Evolutionary conservation across 352 stramenopile genomes (phyloP).

Genomic region (Phytophthora sojae): DNA sequence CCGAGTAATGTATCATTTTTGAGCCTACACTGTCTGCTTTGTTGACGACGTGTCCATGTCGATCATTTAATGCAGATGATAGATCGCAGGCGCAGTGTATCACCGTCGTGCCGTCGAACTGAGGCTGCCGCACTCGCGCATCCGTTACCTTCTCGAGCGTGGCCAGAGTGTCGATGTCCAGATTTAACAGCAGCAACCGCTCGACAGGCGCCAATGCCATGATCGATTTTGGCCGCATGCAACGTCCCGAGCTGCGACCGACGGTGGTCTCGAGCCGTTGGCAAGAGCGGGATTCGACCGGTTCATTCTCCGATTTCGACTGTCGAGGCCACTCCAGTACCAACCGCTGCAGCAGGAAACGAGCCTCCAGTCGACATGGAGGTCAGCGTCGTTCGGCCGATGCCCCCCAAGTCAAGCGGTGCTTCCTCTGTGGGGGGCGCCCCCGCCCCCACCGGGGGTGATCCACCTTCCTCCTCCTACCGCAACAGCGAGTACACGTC

Average conservation of each 20-base stretch:
- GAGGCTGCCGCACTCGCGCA: constrained; percentile 7
- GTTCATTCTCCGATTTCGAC: constrained; percentile 37
- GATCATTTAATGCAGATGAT: not conserved
- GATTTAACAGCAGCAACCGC: constrained; percentile 20
- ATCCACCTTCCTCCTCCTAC: constrained; percentile 16
- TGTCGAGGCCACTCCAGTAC: constrained; percentile 17
- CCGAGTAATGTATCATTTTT: constrained; percentile 44
- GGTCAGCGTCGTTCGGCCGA: constrained; percentile 31
- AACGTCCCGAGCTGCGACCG: constrained; percentile 1
- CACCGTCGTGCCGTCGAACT: not conserved
- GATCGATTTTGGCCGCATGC: not conserved
- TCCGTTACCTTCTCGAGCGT: constrained; percentile 22
- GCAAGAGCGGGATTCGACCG: not conserved
- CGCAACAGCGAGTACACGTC: constrained; percentile 37
- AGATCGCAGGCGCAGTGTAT: not conserved
- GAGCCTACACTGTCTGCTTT: constrained; percentile 4
- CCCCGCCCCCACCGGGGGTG: not conserved
- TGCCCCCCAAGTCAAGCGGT: constrained; percentile 19
- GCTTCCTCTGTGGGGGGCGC: not conserved
- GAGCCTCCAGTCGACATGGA: constrained; percentile 27
- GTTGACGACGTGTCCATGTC: not conserved
- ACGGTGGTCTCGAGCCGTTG: not conserved
- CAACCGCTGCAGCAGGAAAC: not conserved
- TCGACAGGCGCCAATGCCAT: not conserved
- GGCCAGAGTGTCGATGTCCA: not conserved